These are phyloP conservation scores for Cyclotella sp. DNA, from an alignment of 108 stramenopile species.

Conservation along the genomic window DNA sequence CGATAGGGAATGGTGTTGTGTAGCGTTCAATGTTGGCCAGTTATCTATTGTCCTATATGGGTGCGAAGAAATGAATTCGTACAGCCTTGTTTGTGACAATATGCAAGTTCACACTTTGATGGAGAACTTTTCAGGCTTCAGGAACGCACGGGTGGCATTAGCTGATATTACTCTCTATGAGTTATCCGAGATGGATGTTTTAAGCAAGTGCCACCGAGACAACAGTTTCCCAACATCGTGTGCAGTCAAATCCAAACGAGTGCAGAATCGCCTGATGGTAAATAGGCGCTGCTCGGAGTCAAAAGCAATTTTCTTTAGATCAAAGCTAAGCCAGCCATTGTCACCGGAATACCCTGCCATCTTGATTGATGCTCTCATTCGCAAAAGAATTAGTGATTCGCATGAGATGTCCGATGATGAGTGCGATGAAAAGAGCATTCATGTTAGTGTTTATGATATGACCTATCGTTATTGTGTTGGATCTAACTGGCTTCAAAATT, in stretches of 20 bases:
- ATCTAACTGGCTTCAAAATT: conserved; percentile 57
- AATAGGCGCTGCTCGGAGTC: conserved; percentile 32
- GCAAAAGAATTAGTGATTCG: background rate
- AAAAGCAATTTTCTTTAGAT: conserved; percentile 69
- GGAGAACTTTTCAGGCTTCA: conserved; percentile 11
- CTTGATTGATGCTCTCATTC: conserved; percentile 59
- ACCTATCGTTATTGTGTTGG: conserved; percentile 67
- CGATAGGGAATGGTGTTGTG: conserved; percentile 7
- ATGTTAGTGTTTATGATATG: conserved; percentile 73
- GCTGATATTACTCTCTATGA: conserved; percentile 59
- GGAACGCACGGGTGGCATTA: conserved; percentile 40
- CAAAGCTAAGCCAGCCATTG: conserved; percentile 63
- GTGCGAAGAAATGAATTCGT: conserved; percentile 27
- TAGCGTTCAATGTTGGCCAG: conserved; percentile 52
- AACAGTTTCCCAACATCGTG: background rate
- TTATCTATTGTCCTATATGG: conserved; percentile 44
- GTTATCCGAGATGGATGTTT: conserved; percentile 8
- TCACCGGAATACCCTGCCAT: conserved; percentile 75
- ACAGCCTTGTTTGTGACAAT: conserved; percentile 37
- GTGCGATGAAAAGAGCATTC: conserved; percentile 46
- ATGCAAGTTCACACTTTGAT: conserved; percentile 42
- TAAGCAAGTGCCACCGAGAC: background rate
- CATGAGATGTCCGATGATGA: conserved; percentile 9
- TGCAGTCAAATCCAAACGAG: conserved; percentile 39
- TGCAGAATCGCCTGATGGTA: conserved; percentile 25